A percentile compares a stretch with the other conserved stretches of the same genome.
phyloP scores from a whole-genome alignment of 805 yeast species.

The Blastobotrys americana region DNA sequence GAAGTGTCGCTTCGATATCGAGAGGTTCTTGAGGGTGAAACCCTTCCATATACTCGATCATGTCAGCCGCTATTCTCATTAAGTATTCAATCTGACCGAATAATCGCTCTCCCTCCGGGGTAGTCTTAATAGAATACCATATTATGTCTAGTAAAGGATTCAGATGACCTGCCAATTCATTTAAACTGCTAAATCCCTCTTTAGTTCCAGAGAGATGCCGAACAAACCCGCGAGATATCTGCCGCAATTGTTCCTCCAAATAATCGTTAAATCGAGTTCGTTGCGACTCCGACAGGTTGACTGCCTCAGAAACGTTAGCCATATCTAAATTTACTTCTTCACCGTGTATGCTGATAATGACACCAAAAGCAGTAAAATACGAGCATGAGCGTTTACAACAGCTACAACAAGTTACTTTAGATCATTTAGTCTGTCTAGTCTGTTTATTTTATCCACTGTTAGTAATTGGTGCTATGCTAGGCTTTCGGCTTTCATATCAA shows the following conservation, averaged over 20 bases:
- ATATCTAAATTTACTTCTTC: no score
- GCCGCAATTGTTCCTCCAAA: conserved; percentile 20
- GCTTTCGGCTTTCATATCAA: no score
- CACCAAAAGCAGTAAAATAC: no score
- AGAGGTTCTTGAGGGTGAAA: conserved; percentile 10
- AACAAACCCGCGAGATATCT: conserved; percentile 21
- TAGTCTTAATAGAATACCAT: conserved; percentile 50
- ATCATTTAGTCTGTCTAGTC: no score
- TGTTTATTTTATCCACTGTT: no score
- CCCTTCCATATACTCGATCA: conserved; percentile 52
- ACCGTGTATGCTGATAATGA: no score
- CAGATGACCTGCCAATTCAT: conserved; percentile 34
- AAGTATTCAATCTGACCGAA: conserved; percentile 61
- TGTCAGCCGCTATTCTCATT: conserved; percentile 56
- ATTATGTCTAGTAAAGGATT: conserved; percentile 45
- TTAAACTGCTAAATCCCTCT: conserved; percentile 16
- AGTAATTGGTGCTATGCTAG: no score
- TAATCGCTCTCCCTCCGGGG: conserved; percentile 18
- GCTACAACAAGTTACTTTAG: no score
- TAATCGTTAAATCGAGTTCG: conserved; percentile 16
- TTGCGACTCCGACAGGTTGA: conserved; percentile 15
- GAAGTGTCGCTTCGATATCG: neutral
- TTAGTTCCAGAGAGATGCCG: conserved; percentile 14
- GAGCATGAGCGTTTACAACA: no score
- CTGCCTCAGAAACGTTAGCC: no score